Base-by-base conservation (phyloP, 1,284 basidiomycete genomes). In the Austropuccinia psidii region DNA sequence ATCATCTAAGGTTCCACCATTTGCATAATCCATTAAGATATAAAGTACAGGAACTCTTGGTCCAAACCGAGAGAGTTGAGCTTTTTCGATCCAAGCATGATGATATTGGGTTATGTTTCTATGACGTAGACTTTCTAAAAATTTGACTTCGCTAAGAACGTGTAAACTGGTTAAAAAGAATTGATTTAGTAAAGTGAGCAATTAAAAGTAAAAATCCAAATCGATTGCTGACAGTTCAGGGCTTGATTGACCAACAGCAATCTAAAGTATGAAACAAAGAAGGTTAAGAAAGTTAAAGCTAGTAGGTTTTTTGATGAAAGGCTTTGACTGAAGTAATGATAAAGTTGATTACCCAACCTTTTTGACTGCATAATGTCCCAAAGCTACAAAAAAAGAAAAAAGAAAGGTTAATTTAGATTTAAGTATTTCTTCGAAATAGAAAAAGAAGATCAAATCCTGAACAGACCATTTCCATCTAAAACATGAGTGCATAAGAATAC, bases 51-150 rank as follows among this genome's bases (percentile, higher is more conserved):
- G 79, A 6, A 80, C 79, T 11, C 66, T 60, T 2, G 79, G 79
- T 7, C 76, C 74, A 43, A 79, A 79, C 7, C 74, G 47, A 8
- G 75, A 76, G 24, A 75, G 41, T 69, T 77, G 77, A 8, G 77
- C 75, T 52, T 76, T 75, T 80, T 97, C 93, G 21, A 97, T 86
- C 93, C 93, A 97, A 0, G 93, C 88, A 78, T 96, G 93, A 80
- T 96, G 93, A 79, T 96, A 96, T 19, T 90, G 91, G 75, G 96
- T 87, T 77, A 97, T 92, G 77, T 96, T 95, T 3, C 88, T 89
- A 82, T 97, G 93, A 67, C 89, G 87, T 4, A 97, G 83, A n/a
- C 86, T 84, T 79, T 96, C 92, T 65, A 96, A 83, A 5, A 94
- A 83, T 60, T 89, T 87, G 50, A 93, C 89, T 86, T 89, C 79